Evolutionary conservation across 305 asterid genomes (phyloP), one percentile per base, ranked within the genome.

Genomic region (Fraxinus albicans): DNA sequence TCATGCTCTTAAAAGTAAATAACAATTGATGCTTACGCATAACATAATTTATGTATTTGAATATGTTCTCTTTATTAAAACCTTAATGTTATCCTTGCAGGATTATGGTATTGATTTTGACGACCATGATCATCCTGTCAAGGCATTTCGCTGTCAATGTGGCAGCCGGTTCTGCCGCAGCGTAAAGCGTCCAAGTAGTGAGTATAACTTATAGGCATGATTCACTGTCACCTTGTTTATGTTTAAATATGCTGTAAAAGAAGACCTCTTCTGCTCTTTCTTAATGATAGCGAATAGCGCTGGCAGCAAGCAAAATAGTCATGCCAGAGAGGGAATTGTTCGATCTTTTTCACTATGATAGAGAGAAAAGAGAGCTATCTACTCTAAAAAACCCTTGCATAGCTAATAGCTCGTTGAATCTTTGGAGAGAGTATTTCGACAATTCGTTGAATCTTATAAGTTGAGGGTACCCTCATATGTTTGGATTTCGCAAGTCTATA

Each of bases 51-150:
- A 5, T 60, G 74, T 67, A 27, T 67, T 12, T 27, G 74, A 67
- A 27, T 67, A 9, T 27, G 21, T 1, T 35, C 31, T 36, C 70
- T 69, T 67, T 77, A 53, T 82, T 78, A 76, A 81, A 44, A 86
- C 73, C 19, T 31, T 27, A 55, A 40, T 80, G 42, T 81, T 65
- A 47, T 82, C 77, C 79, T 86, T 65, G 87, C 93, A 94, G 98
- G 99, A 94, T 84, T 96, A 96, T 81, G 98, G 99, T 81, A 93
- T 94, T 53, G 99, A 96, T 83, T 94, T 96, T 86, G 98, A 93
- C 77, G 99, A 96, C 84, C 86, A 85, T 29, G 95, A 91, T 50
- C 98, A 94, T 87, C 99, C 98, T 23, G 88, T 91, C 25, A 91
- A 94, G 89, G 97, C 99, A 31, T 94, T 96, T 88, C 83, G 76